These are phyloP conservation scores for Breynia disticha DNA, from an alignment of 441 rosid genomes.

Conservation along the genomic window DNA sequence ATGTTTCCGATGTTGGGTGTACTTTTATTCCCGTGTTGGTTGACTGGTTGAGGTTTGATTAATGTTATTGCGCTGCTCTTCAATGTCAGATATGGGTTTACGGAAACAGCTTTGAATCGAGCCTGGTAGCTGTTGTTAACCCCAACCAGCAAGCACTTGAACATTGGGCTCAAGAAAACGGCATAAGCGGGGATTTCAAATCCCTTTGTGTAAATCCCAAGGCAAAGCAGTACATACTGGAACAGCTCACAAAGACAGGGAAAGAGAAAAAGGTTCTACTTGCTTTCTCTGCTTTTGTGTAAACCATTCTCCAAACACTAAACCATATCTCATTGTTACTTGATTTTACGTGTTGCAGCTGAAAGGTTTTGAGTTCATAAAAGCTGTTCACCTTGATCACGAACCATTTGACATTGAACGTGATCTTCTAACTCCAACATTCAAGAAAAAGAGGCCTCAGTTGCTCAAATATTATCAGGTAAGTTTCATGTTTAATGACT, in stretches of 20 bases:
- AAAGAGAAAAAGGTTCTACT: conserved; percentile 62
- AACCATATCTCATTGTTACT: background rate
- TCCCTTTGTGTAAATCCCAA: conserved; percentile 53
- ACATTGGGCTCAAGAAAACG: conserved; percentile 68
- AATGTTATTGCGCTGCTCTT: background rate
- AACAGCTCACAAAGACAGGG: conserved; percentile 54
- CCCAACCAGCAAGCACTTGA: conserved; percentile 59
- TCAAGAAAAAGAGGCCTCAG: conserved; percentile 93
- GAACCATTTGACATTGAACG: conserved; percentile 79
- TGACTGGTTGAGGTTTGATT: no score
- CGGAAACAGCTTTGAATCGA: conserved; percentile 89
- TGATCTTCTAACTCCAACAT: conserved; percentile 89
- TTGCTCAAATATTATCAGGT: conserved; percentile 77
- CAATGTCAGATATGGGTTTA: conserved; percentile 79
- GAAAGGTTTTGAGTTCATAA: conserved; percentile 79
- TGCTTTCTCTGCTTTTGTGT: background rate
- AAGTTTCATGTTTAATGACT: background rate
- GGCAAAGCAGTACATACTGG: conserved; percentile 55
- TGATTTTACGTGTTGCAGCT: conserved; percentile 34
- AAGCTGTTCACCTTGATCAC: conserved; percentile 76
- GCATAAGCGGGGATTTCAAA: conserved; percentile 49
- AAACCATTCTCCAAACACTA: no score
- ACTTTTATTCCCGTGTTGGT: no score
- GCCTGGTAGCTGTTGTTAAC: conserved; percentile 66
- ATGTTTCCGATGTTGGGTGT: background rate